Percentiles rank a stretch among this genome's conserved stretches.
Conservation (phyloP, 2,329 filamentous ascomycete genomes). For the Alternaria postmessia region DNA sequence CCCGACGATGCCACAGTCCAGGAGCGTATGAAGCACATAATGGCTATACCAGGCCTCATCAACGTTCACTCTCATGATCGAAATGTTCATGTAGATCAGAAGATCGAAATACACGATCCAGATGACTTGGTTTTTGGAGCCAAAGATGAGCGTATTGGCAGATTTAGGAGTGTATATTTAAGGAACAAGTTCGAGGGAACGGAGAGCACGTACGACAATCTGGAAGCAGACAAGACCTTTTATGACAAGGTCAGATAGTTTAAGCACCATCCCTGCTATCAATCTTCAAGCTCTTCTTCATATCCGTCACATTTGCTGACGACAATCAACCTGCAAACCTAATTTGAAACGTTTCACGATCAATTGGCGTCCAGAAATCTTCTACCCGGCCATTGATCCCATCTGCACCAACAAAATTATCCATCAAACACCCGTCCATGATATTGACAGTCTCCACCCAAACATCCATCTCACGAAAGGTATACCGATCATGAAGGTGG, state of each 20-base stretch:
- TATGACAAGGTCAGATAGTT: neutral
- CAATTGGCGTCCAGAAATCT: neutral
- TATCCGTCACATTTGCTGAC: neutral
- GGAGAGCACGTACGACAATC: conserved; percentile 17
- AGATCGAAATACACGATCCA: conserved; percentile 40
- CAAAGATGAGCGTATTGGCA: conserved; percentile 24
- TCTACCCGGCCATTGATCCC: neutral
- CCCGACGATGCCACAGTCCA: conserved; percentile 35
- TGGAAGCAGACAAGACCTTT: neutral
- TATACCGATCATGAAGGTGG: neutral
- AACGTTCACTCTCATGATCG: conserved; percentile 37
- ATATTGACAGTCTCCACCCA: neutral
- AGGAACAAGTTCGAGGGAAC: conserved; percentile 29
- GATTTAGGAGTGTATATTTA: conserved; percentile 33
- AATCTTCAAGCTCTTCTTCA: neutral
- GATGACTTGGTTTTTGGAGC: conserved; percentile 31
- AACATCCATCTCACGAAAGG: neutral
- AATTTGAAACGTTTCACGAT: neutral
- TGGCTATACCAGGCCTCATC: conserved; percentile 39
- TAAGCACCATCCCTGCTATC: neutral
- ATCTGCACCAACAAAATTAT: neutral
- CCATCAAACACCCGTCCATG: neutral
- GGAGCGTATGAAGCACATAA: conserved; percentile 40
- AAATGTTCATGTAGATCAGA: conserved; percentile 33
- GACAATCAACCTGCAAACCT: neutral